Base-by-base conservation (phyloP, 148 eudicot genomes). In the Rhododendron kiyosumense region DNA sequence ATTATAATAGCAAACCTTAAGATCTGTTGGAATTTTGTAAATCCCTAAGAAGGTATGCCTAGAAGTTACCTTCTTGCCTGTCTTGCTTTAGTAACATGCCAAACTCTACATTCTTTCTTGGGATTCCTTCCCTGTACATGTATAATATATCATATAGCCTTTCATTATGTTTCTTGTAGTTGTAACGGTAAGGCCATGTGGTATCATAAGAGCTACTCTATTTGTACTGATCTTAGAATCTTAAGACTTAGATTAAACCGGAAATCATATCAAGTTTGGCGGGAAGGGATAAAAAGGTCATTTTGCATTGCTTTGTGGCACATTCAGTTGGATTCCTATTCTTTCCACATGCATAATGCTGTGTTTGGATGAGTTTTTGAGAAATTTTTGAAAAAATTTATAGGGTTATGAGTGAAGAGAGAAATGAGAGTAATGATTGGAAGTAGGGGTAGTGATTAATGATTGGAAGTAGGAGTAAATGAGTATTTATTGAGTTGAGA, bases 1-100 rank as follows among this genome's bases (percentile, higher is more conserved):
- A 83, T 83, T 85, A 61, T 36, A 79, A 81, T 73, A 67, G 79
- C 71, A 51, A 57, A 76, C 71, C 34, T 83, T 71, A 74, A 82
- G 88, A 86, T 88, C 82, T 90, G 85, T 82, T 87, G 71, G 88
- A 89, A 86, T 88, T 86, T 82, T 86, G 88, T 34, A 83, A 90
- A 90, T 90, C 91, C 91, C 91, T 79, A 88, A 82, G 88, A 79
- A 88, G 65, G 83, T 86, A 84, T 86, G 75, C 89, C 88, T 84
- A 84, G 65, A 84, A 90, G 79, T 86, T 79, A 69, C 59, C 30
- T 78, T 78, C 18, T 82, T 80, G 18, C 54, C 85, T 88, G 86
- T 90, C 90, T 90, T 54, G 88, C 90, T 86, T 82, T 86, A 84
- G 90, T 88, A 90, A 88, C 90, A 88, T 90, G 90, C 89, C 92